Base-by-base conservation (phyloP, 306 rosid species). In the Vachellia pachyceras region DNA sequence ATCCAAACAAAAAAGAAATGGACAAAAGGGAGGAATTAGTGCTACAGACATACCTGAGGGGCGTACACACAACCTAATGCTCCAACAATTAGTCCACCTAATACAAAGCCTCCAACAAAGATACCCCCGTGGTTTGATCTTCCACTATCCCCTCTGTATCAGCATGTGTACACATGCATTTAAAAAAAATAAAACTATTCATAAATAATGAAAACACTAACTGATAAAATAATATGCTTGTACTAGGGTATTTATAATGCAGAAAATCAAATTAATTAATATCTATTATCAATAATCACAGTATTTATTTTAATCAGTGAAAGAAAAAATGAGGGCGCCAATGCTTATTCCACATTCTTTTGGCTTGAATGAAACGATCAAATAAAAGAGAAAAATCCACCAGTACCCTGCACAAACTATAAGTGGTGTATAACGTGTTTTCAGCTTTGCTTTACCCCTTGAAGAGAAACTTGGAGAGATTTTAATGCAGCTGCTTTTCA, bases 41-140 rank as follows among this genome's bases (percentile, higher is more conserved):
- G 57, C 49, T 72, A 47, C 75, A 69, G 57, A 49, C 78, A 80
- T 89, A 89, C 95, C 90, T 89, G 83, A 29, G 68, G 68, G 13
- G 95, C 95, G 80, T 83, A 91, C 40, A 87, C 95, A 29, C 68
- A 61, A 61, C 68, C 68, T 61, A 61, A 29, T 12, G 40, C 68
- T 25, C 68, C 68, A 2, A 61, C 68, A 61, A 61, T 29, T 61
- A 61, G 68, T 61, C 68, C 68, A 10, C 68, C 95, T 85, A 91
- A 78, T 40, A 89, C 79, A 86, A 91, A 89, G 25, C 91, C 95
- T 72, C 93, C 91, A 41, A 89, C 77, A 47, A 91, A 89, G 82
- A 85, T 68, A 73, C 86, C 82, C 7, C 9, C 40, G 5, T 23
- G 9, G 35, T 12, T 61, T 61, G 40, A 61, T 25, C 68, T 61